phyloP scores from a whole-genome alignment of 2,329 filamentous ascomycete species.

The Cercospora beticola region DNA sequence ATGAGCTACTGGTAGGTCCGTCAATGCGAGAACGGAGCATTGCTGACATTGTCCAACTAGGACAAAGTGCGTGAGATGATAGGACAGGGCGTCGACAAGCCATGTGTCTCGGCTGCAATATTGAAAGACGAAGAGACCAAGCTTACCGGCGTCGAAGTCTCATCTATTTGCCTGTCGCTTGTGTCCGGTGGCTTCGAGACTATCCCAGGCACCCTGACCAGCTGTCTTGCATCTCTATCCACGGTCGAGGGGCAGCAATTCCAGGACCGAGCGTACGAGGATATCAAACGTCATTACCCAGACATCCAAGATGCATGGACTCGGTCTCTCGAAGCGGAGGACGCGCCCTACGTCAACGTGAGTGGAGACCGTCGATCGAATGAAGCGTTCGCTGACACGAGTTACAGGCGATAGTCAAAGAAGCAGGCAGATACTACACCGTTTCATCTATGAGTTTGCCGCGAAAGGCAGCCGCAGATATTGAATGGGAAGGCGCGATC shows the following conservation, averaged over 20 bases:
- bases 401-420: constrained; percentile 49
- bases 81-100: constrained; percentile 52
- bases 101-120: constrained; percentile 56
- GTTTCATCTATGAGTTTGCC: constrained; percentile 56
- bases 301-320: constrained; percentile 51
- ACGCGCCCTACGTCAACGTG: constrained; percentile 48
- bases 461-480: constrained; percentile 51
- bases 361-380: background rate
- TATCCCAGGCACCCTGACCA: constrained; percentile 55
- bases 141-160: constrained; percentile 54
- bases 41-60: background rate
- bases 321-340: constrained; percentile 47
- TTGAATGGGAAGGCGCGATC: constrained; percentile 48
- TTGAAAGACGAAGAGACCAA: constrained; percentile 57
- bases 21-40: background rate
- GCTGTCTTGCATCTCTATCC: constrained; percentile 51
- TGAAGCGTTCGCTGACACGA: background rate
- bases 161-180: constrained; percentile 54
- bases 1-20: constrained; percentile 42
- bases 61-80: constrained; percentile 55
- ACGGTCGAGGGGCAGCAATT: constrained; percentile 51
- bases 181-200: constrained; percentile 58
- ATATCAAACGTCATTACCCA: constrained; percentile 52
- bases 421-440: constrained; percentile 55
- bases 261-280: constrained; percentile 54